Base-by-base conservation (phyloP, 176 grass and related monocot species). In the Cymbopogon citratus region DNA sequence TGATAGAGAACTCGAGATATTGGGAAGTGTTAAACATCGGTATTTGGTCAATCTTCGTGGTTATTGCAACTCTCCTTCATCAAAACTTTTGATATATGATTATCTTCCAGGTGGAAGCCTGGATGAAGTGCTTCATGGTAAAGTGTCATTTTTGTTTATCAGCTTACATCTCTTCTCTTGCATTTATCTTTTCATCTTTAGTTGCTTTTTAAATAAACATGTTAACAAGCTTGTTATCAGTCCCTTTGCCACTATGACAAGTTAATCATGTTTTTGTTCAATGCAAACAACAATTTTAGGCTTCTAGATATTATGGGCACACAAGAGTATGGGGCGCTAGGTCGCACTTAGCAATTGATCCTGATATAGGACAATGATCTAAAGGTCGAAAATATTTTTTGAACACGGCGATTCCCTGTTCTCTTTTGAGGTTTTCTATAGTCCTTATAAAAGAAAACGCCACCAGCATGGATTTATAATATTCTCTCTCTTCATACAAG, bases 1-100 rank as follows among this genome's bases (percentile, higher is more conserved):
- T 86, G 93, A 99, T 78, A 92, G 96, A 73, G 96, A 99, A 87
- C 92, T 99, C 77, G 96, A 99, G 82, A 99, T 99, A 87, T 88
- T 99, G 82, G 96, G 96, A 76, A 95, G 96, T 24, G 94, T 99
- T 80, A 99, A 99, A 68, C 96, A 99, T 88, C 91, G 96, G 7
- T 93, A 95, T 95, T 81, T 99, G 83, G 96, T 99, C 62, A 99
- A 99, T 85, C 92, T 99, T 33, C 90, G 96, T 69, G 93, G 96
- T n/a, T 99, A 99, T 74, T 99, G 96, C 80, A 99, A 99, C 74
- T 99, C 96, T 35, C 87, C 96, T 81, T 91, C 90, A 3, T 93
- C 92, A 59, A 95, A 99, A 84, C 82, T 99, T 31, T 87, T 99
- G 81, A 93, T 99, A 75, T 99, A 99, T 90, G 96, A 99, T 77